These are phyloP conservation scores for Rhododendron ovatum DNA, from an alignment of 148 eudicot species.

Conservation along the genomic window DNA sequence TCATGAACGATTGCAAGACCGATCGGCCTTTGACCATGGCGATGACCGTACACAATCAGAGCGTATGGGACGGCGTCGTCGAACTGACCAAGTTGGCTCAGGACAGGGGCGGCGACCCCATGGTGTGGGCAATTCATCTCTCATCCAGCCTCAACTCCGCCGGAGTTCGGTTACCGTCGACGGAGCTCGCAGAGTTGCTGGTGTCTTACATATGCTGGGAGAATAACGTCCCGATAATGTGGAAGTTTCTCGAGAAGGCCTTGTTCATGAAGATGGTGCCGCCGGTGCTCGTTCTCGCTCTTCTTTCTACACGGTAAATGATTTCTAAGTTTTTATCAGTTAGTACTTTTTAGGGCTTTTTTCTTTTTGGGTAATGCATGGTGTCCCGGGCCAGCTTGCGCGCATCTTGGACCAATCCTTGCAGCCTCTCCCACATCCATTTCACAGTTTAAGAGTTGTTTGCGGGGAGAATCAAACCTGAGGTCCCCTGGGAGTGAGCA, in stretches of 20 bases:
- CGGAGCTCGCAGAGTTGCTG: slow-evolving; percentile 41
- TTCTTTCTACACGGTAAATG: slow-evolving; percentile 44
- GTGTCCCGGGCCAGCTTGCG: too few relatives aligned
- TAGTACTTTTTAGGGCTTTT: background rate
- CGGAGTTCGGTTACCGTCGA: slow-evolving; percentile 49
- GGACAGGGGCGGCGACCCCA: slow-evolving; percentile 39
- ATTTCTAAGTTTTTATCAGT: background rate
- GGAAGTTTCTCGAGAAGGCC: slow-evolving; percentile 78
- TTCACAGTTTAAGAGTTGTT: background rate
- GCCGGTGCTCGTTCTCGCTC: slow-evolving; percentile 50
- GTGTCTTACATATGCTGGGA: slow-evolving; percentile 51
- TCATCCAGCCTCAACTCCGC: slow-evolving; percentile 43
- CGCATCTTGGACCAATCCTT: too few relatives aligned
- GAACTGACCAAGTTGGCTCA: slow-evolving; percentile 55
- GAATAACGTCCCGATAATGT: slow-evolving; percentile 49
- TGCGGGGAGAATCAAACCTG: too few relatives aligned
- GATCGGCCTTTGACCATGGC: slow-evolving; percentile 11
- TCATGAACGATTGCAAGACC: background rate
- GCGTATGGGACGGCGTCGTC: slow-evolving; percentile 39
- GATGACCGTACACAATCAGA: slow-evolving; percentile 9
- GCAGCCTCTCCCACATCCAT: too few relatives aligned
- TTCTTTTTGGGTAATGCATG: too few relatives aligned
- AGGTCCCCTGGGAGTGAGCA: too few relatives aligned
- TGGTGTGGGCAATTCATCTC: slow-evolving; percentile 66
- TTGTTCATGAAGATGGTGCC: slow-evolving; percentile 39